These are phyloP conservation scores for Ascochyta clinopodiicola DNA, from an alignment of 2,329 filamentous ascomycete genomes.

Conservation along the genomic window DNA sequence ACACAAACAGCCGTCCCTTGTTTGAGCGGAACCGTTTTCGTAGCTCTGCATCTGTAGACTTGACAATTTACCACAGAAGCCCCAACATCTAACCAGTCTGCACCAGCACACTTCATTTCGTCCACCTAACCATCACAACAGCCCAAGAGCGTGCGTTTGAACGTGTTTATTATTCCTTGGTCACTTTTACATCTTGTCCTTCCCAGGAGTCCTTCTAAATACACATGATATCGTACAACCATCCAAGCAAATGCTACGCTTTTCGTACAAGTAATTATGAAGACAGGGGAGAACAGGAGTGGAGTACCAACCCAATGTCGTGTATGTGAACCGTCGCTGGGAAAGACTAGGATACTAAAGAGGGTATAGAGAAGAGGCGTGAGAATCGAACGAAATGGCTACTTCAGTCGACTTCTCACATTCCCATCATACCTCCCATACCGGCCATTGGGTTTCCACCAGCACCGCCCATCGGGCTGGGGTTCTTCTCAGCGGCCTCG, in stretches of 20 bases:
- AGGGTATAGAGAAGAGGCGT: slow-evolving; percentile 43
- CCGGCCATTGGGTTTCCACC: slow-evolving; percentile 55
- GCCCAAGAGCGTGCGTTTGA: slow-evolving; percentile 5
- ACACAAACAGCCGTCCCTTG: too few species aligned
- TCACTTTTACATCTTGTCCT: slow-evolving; percentile 42
- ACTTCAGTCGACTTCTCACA: slow-evolving; percentile 52
- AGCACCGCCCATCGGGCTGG: slow-evolving; percentile 64
- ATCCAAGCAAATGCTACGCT: slow-evolving; percentile 43
- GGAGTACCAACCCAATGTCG: slow-evolving; percentile 46
- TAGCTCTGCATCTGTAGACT: too few species aligned
- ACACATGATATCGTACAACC: slow-evolving; percentile 49
- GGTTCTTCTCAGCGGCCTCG: slow-evolving; percentile 90
- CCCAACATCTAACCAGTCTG: neutral
- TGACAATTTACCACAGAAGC: neutral
- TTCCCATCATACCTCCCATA: slow-evolving; percentile 65
- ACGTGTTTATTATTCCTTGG: slow-evolving; percentile 37
- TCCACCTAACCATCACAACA: neutral
- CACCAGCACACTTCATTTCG: neutral
- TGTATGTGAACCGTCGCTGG: slow-evolving; percentile 44
- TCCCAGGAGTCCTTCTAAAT: slow-evolving; percentile 37
- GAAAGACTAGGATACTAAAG: slow-evolving; percentile 40
- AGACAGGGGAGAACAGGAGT: slow-evolving; percentile 42
- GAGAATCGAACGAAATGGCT: slow-evolving; percentile 26
- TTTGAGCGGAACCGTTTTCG: too few species aligned
- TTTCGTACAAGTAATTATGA: slow-evolving; percentile 36